Base-by-base conservation (phyloP, 225 moss, liverwort and hornwort genomes). In the Climacium dendroides region DNA sequence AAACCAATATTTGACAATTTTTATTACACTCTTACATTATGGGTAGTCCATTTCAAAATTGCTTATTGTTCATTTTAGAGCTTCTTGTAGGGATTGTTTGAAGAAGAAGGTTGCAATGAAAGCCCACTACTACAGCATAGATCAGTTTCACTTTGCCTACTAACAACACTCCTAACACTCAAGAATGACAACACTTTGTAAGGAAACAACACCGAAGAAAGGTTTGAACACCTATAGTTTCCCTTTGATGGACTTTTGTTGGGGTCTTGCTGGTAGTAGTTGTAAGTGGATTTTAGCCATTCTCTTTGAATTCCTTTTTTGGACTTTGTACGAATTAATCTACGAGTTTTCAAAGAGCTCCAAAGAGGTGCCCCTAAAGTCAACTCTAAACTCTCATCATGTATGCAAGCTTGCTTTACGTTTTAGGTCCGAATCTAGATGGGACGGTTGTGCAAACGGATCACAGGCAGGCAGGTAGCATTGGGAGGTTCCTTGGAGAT, bases 101-200 rank as follows among this genome's bases (percentile, higher is more conserved):
- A n/a, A n/a, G n/a, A n/a, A n/a, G n/a, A n/a, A n/a, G n/a, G n/a
- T n/a, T n/a, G n/a, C n/a, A n/a, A n/a, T n/a, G n/a, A n/a, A n/a
- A n/a, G n/a, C n/a, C n/a, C n/a, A n/a, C n/a, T n/a, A n/a, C n/a
- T n/a, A n/a, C n/a, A n/a, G n/a, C n/a, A n/a, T n/a, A n/a, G 3
- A 74, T 32, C 0, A 8, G 0, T 0, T 32, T 34, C 3, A 50
- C 12, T 50, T 1, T 50, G 12, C 7, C 13, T 48, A 50, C 19
- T 10, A 48, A 48, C 48, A 5, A 74, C 34, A 20, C 4, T 34
- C 22, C 1, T 13, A 22, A 32, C 74, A 74, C 32, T 7, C 28
- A 34, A 50, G 13, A 34, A 19, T 0, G 0, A 34, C 13, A 74
- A 34, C 5, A 50, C 8, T 20, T 74, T 47, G 4, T 47, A 30